phyloP scores from a whole-genome alignment of 768 basidiomycete genomes.

The Termitomyces sp. region DNA sequence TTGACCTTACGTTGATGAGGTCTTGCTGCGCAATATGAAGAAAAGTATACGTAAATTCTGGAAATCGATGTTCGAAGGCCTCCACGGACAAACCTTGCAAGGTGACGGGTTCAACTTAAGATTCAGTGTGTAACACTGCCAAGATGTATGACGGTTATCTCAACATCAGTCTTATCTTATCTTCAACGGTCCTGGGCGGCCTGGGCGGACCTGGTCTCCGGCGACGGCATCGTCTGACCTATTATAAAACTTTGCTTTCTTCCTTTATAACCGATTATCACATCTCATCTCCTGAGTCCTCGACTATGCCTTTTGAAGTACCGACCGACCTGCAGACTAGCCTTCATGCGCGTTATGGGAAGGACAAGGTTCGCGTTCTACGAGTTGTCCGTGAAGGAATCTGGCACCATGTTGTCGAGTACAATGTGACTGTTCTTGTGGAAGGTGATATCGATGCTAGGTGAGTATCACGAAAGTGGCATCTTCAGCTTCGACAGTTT shows the following conservation, averaged over 20 bases:
- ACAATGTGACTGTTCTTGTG: conserved; percentile 75
- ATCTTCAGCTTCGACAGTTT: neutral
- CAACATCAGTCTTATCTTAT: neutral
- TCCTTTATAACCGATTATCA: neutral
- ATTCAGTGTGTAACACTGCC: too few relatives aligned
- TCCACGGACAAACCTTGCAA: neutral
- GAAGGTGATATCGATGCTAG: conserved; percentile 83
- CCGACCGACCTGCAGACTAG: conserved; percentile 2
- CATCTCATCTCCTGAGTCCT: neutral
- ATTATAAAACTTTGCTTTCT: too few relatives aligned
- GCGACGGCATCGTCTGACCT: neutral
- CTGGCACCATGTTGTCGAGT: conserved; percentile 79
- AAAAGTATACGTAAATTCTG: neutral
- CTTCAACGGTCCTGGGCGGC: too few relatives aligned
- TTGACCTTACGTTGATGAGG: neutral
- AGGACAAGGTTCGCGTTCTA: conserved; percentile 85
- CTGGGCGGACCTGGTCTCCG: too few relatives aligned
- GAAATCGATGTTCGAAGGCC: neutral
- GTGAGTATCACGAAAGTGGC: conserved; percentile 32
- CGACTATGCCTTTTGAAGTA: conserved; percentile 4
- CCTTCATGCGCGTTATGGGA: conserved; percentile 69
- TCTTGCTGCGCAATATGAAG: neutral
- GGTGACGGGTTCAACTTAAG: too few relatives aligned
- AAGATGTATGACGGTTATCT: too few relatives aligned
- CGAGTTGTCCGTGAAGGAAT: conserved; percentile 73